Percentiles rank a stretch among this genome's conserved stretches.
phyloP scores from a whole-genome alignment of 192 early-diverging fungal genomes.

The Entomortierella lignicola region DNA sequence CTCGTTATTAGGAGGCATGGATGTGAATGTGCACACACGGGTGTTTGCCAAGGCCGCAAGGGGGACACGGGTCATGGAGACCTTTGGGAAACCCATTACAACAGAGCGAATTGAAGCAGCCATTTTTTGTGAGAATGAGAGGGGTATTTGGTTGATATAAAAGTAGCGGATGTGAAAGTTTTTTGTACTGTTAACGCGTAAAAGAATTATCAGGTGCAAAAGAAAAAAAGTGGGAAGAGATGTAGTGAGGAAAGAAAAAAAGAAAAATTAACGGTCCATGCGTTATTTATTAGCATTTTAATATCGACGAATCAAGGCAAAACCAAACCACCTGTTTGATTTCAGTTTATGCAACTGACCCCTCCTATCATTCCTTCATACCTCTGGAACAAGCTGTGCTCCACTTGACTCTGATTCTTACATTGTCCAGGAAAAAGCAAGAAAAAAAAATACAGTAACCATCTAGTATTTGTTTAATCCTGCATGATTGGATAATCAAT shows the following conservation, averaged over 20 bases:
- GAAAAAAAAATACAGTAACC: too few species aligned
- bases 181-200: neutral
- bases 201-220: neutral
- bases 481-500: too few species aligned
- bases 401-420: neutral
- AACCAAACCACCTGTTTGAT: neutral
- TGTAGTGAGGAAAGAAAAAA: neutral
- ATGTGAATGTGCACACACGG: constrained; percentile 22
- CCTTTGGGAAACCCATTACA: constrained; percentile 23
- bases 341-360: constrained; percentile 7
- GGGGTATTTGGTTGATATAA: neutral
- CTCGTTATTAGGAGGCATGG: constrained; percentile 12
- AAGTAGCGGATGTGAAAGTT: too few species aligned
- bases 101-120: constrained; percentile 22
- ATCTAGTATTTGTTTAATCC: too few species aligned
- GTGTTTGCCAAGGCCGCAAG: constrained; percentile 25
- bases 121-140: neutral
- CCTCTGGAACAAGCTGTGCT: neutral
- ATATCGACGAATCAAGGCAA: neutral
- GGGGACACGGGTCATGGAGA: constrained; percentile 48
- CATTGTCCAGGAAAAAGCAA: neutral
- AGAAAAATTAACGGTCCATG: neutral
- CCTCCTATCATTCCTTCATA: neutral
- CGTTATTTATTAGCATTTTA: constrained; percentile 6
- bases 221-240: constrained; percentile 4